Evolutionary conservation across 805 yeast genomes (phyloP).

Genomic region (Jamesozyma rosinii): DNA sequence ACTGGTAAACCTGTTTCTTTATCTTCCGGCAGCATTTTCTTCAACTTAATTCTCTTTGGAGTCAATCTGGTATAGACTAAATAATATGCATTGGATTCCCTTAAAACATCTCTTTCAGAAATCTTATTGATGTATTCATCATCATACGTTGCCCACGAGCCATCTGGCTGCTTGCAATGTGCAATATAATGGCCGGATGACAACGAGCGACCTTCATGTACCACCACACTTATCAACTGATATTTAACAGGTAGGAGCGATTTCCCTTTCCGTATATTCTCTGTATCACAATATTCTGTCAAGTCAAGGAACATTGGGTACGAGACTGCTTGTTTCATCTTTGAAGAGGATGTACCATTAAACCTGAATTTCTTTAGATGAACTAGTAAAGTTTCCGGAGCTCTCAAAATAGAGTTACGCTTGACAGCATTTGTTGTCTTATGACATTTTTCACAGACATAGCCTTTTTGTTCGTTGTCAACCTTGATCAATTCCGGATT

Average conservation of each 20-base stretch:
- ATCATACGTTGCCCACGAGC: constrained; percentile 87
- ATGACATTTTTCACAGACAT: constrained; percentile 81
- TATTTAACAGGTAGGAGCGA: constrained; percentile 43
- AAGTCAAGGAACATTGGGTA: constrained; percentile 74
- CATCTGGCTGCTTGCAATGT: constrained; percentile 85
- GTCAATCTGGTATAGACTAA: constrained; percentile 74
- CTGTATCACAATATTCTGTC: constrained; percentile 44
- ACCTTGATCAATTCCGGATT: constrained; percentile 67
- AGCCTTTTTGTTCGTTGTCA: constrained; percentile 68
- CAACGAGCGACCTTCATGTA: constrained; percentile 89
- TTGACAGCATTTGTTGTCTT: constrained; percentile 69
- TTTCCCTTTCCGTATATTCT: constrained; percentile 9
- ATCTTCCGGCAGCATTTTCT: constrained; percentile 5
- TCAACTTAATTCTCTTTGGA: constrained; percentile 35
- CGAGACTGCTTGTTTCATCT: constrained; percentile 77
- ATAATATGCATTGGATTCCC: constrained; percentile 85
- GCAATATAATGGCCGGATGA: constrained; percentile 90
- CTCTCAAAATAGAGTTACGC: constrained; percentile 58
- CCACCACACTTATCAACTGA: constrained; percentile 72
- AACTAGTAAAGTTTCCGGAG: constrained; percentile 81
- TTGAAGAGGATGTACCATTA: constrained; percentile 67
- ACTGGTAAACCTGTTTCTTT: constrained; percentile 14
- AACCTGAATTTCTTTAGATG: constrained; percentile 89
- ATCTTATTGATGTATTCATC: constrained; percentile 79
- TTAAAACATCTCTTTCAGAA: constrained; percentile 61